Base-by-base conservation (phyloP, 169 alveolate species). In the Cryptosporidium viatorum region DNA sequence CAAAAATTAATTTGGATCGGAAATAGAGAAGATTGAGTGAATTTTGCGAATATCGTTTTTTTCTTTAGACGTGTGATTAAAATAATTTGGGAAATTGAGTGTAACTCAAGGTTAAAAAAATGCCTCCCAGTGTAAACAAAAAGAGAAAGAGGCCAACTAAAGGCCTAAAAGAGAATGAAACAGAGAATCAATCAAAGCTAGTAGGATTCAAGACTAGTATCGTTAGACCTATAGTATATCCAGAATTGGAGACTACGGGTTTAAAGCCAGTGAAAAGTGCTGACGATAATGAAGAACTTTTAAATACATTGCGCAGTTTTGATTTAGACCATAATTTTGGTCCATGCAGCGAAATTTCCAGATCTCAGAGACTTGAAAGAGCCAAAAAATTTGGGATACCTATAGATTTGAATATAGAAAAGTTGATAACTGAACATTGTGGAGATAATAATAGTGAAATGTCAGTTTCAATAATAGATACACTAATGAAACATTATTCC, bases 281-380 rank as follows among this genome's bases (percentile, higher is more conserved):
- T 45, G 0, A 41, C 0, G 67, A 26, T 8, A 31, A 21, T 23
- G 31, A n/a, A 69, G 8, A 71, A 8, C 48, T 31, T 35, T 23
- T 69, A 12, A 73, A 59, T 0, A 21, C 65, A 12, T 69, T 80
- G 35, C 14, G 8, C 14, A 18, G 26, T 8, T 80, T 80, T 65
- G 89, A 80, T 33, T 80, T 59, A 8, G 51, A 80, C 33, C 65
- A 37, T 10, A 59, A 16, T 1, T 80, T 62, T 62, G 89, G 89
- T 23, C 89, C 89, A 43, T 80, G 80, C 18, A 80, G 80, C 45
- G 75, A 80, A 16, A 60, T 59, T 60, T 41, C 89, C 29, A 80
- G 89, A 65, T 37, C 21, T 3, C 45, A 80, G 1, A 60, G 89
- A 80, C 52, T 80, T 18, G 75, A 59, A 26, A 33, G 89, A 62